phyloP scores from a whole-genome alignment of 2,329 filamentous ascomycete genomes.

The Aspergillus puulaauensis region DNA sequence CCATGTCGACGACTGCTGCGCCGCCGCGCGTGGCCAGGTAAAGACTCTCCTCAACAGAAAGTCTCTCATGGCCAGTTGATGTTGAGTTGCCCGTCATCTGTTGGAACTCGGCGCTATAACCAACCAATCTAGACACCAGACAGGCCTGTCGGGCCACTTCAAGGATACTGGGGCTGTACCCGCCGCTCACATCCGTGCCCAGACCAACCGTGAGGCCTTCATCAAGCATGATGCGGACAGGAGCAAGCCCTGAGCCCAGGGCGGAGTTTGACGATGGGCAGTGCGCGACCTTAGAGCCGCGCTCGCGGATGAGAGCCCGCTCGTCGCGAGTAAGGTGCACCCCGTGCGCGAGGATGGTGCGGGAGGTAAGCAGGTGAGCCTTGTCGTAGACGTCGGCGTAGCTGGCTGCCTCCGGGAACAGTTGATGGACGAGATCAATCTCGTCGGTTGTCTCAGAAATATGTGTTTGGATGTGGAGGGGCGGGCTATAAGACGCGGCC shows the following conservation, averaged over 20 bases:
- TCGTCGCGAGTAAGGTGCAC: constrained; percentile 72
- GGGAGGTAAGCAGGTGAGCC: constrained; percentile 64
- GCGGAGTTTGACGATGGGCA: constrained; percentile 85
- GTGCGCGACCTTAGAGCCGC: constrained; percentile 70
- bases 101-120: not conserved
- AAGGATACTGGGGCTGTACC: constrained; percentile 78
- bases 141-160: constrained; percentile 78
- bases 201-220: constrained; percentile 76
- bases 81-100: constrained; percentile 15
- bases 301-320: constrained; percentile 59
- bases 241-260: constrained; percentile 75
- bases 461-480: constrained; percentile 74
- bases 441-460: constrained; percentile 80
- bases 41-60: constrained; percentile 82
- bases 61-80: constrained; percentile 36
- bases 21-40: constrained; percentile 88
- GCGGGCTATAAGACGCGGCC: constrained; percentile 61
- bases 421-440: constrained; percentile 63
- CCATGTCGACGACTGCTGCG: constrained; percentile 75
- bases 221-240: constrained; percentile 71
- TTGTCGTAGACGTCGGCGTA: constrained; percentile 81
- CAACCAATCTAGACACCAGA: constrained; percentile 69
- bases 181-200: constrained; percentile 88
- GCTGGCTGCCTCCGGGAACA: constrained; percentile 65
- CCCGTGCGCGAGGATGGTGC: constrained; percentile 82